Conservation (phyloP, 2,329 filamentous ascomycete species). For the Leptodontidium sp. region DNA sequence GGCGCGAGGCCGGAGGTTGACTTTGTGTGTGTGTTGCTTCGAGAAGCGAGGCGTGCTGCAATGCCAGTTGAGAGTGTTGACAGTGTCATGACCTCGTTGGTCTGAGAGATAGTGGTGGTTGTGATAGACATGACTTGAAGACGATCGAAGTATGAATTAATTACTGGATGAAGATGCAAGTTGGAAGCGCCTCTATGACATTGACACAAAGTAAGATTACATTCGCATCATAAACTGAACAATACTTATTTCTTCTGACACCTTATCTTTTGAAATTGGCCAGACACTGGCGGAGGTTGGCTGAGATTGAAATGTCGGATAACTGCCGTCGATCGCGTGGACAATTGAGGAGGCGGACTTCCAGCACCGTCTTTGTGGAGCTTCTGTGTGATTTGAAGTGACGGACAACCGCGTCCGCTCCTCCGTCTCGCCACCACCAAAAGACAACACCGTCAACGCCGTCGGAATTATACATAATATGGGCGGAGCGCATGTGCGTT, state of each 20-base stretch:
- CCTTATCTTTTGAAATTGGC: background rate
- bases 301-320: background rate
- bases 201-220: background rate
- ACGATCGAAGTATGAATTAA: too few species aligned
- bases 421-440: background rate
- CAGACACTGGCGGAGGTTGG: background rate
- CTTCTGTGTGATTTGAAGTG: background rate
- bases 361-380: conserved; percentile 3
- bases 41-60: conserved; percentile 32
- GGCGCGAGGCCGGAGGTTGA: conserved; percentile 63
- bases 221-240: background rate
- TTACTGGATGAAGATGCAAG: too few species aligned
- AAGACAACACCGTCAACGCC: background rate
- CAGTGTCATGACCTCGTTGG: background rate
- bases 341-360: conserved; percentile 4
- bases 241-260: background rate
- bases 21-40: conserved; percentile 28
- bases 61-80: conserved; percentile 30
- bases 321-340: background rate
- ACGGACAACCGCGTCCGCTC: background rate
- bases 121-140: background rate
- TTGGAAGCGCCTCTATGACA: background rate
- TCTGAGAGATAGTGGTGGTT: background rate
- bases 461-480: background rate
- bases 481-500: background rate